phyloP scores from a whole-genome alignment of 2,329 filamentous ascomycete genomes.

The Domatiomyces globalis region DNA sequence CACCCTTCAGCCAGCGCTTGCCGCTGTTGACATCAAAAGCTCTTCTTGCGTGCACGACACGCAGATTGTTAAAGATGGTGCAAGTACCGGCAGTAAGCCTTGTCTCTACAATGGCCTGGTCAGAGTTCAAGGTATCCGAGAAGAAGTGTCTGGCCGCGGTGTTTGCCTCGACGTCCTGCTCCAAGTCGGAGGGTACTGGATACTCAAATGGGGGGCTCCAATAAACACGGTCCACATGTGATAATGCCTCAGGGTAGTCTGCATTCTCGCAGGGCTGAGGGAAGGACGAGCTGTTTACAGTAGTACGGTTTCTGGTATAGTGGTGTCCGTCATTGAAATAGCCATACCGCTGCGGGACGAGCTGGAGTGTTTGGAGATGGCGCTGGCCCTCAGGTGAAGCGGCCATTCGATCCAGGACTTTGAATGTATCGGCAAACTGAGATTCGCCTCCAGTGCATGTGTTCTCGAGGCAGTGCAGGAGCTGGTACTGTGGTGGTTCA shows the following conservation, averaged over 20 bases:
- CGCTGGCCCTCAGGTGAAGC: slow-evolving; percentile 19
- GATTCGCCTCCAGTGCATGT: slow-evolving; percentile 68
- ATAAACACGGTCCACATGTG: slow-evolving; percentile 34
- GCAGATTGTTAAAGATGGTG: slow-evolving; percentile 76
- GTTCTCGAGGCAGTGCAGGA: slow-evolving; percentile 80
- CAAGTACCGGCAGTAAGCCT: slow-evolving; percentile 71
- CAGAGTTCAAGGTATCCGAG: slow-evolving; percentile 42
- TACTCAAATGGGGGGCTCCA: slow-evolving; percentile 74
- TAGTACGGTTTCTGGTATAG: background rate
- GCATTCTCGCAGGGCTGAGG: slow-evolving; percentile 1
- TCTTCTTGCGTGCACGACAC: slow-evolving; percentile 69
- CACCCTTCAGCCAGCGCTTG: slow-evolving; percentile 68
- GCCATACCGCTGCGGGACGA: slow-evolving; percentile 12
- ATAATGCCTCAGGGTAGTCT: slow-evolving; percentile 1
- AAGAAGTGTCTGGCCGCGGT: slow-evolving; percentile 43
- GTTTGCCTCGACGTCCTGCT: slow-evolving; percentile 10
- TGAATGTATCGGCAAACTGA: slow-evolving; percentile 65
- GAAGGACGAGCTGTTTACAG: background rate
- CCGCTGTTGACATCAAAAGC: slow-evolving; percentile 56
- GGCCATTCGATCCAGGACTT: slow-evolving; percentile 31
- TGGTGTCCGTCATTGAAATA: slow-evolving; percentile 41
- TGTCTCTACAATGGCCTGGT: slow-evolving; percentile 50
- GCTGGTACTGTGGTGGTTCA: slow-evolving; percentile 65
- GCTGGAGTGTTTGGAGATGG: background rate
- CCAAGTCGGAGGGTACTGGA: slow-evolving; percentile 8